Evolutionary conservation across 768 basidiomycete genomes (phyloP).

Genomic region (Tulasnella sp.): DNA sequence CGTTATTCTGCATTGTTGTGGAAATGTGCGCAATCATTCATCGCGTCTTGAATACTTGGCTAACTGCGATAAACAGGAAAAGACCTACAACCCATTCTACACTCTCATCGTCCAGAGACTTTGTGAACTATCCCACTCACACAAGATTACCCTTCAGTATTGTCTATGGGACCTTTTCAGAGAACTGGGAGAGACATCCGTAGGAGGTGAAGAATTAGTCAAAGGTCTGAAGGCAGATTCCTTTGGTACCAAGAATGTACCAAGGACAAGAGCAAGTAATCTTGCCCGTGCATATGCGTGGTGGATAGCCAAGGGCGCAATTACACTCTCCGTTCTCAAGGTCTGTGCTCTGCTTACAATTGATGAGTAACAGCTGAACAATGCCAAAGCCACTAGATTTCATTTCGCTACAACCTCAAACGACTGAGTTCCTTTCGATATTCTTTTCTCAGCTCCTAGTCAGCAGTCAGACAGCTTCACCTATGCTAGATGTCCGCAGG

Average conservation of each 20-base stretch:
- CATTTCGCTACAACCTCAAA: slow-evolving; percentile 49
- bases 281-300: slow-evolving; percentile 79
- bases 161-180: slow-evolving; percentile 95
- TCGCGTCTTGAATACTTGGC: not conserved
- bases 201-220: slow-evolving; percentile 67
- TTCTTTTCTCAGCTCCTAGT: slow-evolving; percentile 59
- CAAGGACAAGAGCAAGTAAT: slow-evolving; percentile 48
- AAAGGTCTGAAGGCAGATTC: slow-evolving; percentile 33
- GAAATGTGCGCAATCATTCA: slow-evolving; percentile 42
- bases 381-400: slow-evolving; percentile 72
- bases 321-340: slow-evolving; percentile 69
- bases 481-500: slow-evolving; percentile 33
- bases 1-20: slow-evolving; percentile 83
- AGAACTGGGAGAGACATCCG: slow-evolving; percentile 69
- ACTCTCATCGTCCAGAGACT: slow-evolving; percentile 77
- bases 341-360: slow-evolving; percentile 30
- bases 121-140: slow-evolving; percentile 58
- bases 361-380: not conserved
- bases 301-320: slow-evolving; percentile 79
- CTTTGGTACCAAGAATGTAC: slow-evolving; percentile 31
- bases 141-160: slow-evolving; percentile 88
- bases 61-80: slow-evolving; percentile 43
- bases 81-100: slow-evolving; percentile 90
- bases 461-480: slow-evolving; percentile 60
- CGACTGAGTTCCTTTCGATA: slow-evolving; percentile 52